A percentile compares a stretch with the other conserved stretches of the same genome.
phyloP scores from a whole-genome alignment of 371 early-diverging fungal species.

The Mortierella sp. region DNA sequence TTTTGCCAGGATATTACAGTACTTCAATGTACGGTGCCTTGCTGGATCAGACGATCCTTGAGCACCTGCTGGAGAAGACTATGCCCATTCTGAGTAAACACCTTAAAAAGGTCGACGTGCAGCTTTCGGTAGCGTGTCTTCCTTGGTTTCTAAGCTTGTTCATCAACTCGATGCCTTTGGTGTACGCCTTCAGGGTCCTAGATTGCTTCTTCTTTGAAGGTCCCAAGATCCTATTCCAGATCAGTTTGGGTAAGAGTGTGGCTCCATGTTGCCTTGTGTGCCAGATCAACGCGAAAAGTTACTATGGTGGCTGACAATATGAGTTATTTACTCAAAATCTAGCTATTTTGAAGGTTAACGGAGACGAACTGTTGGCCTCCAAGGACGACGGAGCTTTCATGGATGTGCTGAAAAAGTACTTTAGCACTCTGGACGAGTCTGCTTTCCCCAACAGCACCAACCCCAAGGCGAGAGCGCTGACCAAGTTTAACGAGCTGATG shows the following conservation, averaged over 20 bases:
- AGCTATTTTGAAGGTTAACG: constrained; percentile 94
- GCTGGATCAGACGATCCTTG: constrained; percentile 95
- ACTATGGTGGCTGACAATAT: background rate
- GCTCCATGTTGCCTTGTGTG: background rate
- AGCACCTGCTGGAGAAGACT: constrained; percentile 83
- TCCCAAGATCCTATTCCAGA: constrained; percentile 92
- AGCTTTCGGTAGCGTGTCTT: constrained; percentile 94
- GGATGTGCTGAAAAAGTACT: constrained; percentile 82
- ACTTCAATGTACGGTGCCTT: constrained; percentile 98
- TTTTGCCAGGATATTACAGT: constrained; percentile 96
- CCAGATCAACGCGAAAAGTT: background rate
- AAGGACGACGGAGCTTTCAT: constrained; percentile 95
- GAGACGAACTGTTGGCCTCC: constrained; percentile 85
- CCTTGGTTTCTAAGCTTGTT: constrained; percentile 97
- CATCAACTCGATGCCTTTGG: constrained; percentile 93
- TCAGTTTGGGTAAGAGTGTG: constrained; percentile 68
- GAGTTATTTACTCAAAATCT: constrained; percentile 19
- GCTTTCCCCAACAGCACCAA: constrained; percentile 72
- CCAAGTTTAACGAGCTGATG: constrained; percentile 93
- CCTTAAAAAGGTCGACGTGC: constrained; percentile 89
- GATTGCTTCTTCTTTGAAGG: constrained; percentile 97
- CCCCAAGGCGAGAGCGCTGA: constrained; percentile 71
- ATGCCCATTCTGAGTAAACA: constrained; percentile 87
- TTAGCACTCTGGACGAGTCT: constrained; percentile 75
- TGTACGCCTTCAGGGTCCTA: constrained; percentile 89